A percentile compares a stretch with the other conserved stretches of the same genome.
Evolutionary conservation across 2,329 filamentous ascomycete genomes (phyloP).

Genomic region (Ceratocystiopsis minuta): DNA sequence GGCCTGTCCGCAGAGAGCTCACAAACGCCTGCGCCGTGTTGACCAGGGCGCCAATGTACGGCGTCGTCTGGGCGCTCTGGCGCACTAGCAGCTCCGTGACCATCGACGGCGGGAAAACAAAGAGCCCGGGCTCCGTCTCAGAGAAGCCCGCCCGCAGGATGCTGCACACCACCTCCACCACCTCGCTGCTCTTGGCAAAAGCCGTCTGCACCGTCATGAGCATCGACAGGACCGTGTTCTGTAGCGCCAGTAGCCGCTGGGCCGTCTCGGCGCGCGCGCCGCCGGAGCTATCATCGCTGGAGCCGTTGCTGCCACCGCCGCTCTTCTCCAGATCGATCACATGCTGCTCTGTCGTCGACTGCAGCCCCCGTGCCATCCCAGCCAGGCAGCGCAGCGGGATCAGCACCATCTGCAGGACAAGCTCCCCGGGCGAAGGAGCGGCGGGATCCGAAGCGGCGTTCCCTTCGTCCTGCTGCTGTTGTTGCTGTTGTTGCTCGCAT

Average conservation of each 20-base stretch:
- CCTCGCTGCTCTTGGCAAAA: conserved; percentile 44
- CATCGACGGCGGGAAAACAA: conserved; percentile 50
- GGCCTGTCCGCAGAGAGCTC: conserved; percentile 34
- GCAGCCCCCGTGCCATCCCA: conserved; percentile 53
- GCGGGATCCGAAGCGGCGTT: conserved; percentile 2
- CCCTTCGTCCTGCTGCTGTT: background rate
- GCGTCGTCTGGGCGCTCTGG: conserved; percentile 40
- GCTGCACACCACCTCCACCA: conserved; percentile 53
- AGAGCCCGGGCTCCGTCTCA: conserved; percentile 56
- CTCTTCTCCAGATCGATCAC: conserved; percentile 44
- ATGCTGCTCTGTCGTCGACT: conserved; percentile 41
- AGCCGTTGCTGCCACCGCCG: conserved; percentile 7
- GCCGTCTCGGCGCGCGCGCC: background rate
- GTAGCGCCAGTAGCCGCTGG: conserved; percentile 17
- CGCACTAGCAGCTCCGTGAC: conserved; percentile 50
- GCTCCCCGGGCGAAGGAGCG: conserved; percentile 19
- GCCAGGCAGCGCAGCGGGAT: conserved; percentile 48
- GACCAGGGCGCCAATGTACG: conserved; percentile 50
- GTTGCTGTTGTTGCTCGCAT: conserved; percentile 6
- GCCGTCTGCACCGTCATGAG: conserved; percentile 28
- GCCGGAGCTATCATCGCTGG: background rate
- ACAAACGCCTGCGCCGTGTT: conserved; percentile 55
- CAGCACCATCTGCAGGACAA: conserved; percentile 30
- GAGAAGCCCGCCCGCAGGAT: conserved; percentile 59
- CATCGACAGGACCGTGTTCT: conserved; percentile 28